A percentile compares a stretch with the other conserved stretches of the same genome.
These are phyloP conservation scores for Xylariaceae sp. DNA, from an alignment of 2,329 filamentous ascomycete genomes.

Conservation along the genomic window DNA sequence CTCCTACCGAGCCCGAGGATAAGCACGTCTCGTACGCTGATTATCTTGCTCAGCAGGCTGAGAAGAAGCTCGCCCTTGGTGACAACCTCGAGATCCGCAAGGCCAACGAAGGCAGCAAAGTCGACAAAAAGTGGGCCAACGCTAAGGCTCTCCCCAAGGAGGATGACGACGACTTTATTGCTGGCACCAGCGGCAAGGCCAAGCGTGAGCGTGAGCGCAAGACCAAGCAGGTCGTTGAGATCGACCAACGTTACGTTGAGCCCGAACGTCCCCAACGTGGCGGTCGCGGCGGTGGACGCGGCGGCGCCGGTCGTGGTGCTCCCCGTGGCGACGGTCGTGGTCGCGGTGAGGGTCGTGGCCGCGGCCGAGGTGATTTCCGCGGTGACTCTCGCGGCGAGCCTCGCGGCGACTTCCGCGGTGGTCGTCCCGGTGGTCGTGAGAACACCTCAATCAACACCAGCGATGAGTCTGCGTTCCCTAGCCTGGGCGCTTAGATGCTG, in stretches of 20 bases:
- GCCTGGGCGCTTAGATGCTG: slow-evolving; percentile 57
- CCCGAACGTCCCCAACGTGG: slow-evolving; percentile 64
- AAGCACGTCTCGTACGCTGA: slow-evolving; percentile 89
- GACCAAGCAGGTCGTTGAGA: slow-evolving; percentile 87
- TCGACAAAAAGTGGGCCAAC: slow-evolving; percentile 89
- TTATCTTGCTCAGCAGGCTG: slow-evolving; percentile 75
- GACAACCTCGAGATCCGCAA: slow-evolving; percentile 74
- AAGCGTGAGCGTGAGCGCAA: slow-evolving; percentile 88
- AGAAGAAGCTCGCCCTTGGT: slow-evolving; percentile 78
- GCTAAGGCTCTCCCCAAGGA: slow-evolving; percentile 75
- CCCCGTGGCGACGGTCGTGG: slow-evolving; percentile 54
- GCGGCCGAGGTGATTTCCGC: slow-evolving; percentile 41
- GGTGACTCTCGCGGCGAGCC: slow-evolving; percentile 50
- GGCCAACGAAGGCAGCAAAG: slow-evolving; percentile 88
- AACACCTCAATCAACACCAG: slow-evolving; percentile 60
- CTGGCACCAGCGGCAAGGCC: slow-evolving; percentile 75
- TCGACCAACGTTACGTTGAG: slow-evolving; percentile 84
- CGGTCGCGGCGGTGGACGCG: slow-evolving; percentile 57
- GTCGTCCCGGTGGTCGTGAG: slow-evolving; percentile 48
- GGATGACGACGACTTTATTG: slow-evolving; percentile 77
- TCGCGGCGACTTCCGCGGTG: slow-evolving; percentile 51
- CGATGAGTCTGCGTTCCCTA: slow-evolving; percentile 66
- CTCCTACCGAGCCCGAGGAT: slow-evolving; percentile 72
- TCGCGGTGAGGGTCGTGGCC: slow-evolving; percentile 49
- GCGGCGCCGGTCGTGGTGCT: slow-evolving; percentile 56